Percentiles rank a stretch among this genome's conserved stretches.
phyloP scores from a whole-genome alignment of 2,329 filamentous ascomycete species.

The Aspergillus alliaceus region DNA sequence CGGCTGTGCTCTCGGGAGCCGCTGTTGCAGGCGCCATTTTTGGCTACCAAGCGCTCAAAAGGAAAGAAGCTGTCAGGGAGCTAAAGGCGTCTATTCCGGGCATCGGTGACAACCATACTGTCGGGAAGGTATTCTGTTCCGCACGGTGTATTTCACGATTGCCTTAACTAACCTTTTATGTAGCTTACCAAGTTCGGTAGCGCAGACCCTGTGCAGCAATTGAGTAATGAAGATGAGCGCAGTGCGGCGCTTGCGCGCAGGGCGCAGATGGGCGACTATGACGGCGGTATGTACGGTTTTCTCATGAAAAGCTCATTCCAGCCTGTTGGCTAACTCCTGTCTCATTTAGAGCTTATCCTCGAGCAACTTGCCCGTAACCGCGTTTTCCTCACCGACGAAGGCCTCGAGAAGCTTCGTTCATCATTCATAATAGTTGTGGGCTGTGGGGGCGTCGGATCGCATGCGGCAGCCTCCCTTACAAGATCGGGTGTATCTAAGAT shows the following conservation, averaged over 20 bases:
- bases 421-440: slow-evolving; percentile 89
- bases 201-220: slow-evolving; percentile 28
- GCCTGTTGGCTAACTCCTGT: slow-evolving; percentile 3
- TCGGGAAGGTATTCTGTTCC: slow-evolving; percentile 46
- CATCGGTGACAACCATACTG: slow-evolving; percentile 51
- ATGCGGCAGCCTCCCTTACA: slow-evolving; percentile 80
- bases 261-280: slow-evolving; percentile 64
- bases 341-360: slow-evolving; percentile 72
- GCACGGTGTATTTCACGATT: not conserved
- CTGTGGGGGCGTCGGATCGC: slow-evolving; percentile 91
- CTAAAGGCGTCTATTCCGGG: slow-evolving; percentile 63
- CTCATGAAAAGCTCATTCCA: not conserved
- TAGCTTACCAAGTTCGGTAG: slow-evolving; percentile 54
- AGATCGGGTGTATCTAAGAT: slow-evolving; percentile 87
- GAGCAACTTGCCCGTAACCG: slow-evolving; percentile 93
- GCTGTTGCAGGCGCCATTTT: slow-evolving; percentile 54
- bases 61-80: slow-evolving; percentile 56
- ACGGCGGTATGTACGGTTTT: slow-evolving; percentile 52
- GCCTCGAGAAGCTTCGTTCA: slow-evolving; percentile 73
- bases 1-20: slow-evolving; percentile 44
- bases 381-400: slow-evolving; percentile 82
- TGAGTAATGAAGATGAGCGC: slow-evolving; percentile 57
- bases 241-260: slow-evolving; percentile 59
- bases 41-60: slow-evolving; percentile 56
- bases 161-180: slow-evolving; percentile 14